phyloP scores from a whole-genome alignment of 495 filamentous ascomycete species.

The Aspergillus asperescens region DNA sequence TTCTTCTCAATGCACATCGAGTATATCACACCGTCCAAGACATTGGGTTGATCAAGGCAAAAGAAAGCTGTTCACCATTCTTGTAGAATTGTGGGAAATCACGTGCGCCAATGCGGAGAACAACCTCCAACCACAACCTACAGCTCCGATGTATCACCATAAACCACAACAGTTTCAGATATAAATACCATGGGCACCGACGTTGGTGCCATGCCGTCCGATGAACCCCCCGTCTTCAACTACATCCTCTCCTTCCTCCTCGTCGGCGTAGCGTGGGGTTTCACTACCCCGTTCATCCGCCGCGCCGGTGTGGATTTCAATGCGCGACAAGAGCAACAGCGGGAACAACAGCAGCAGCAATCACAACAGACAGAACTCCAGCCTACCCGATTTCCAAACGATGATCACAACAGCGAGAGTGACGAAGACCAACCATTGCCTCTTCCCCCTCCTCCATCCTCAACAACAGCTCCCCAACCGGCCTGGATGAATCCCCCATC shows the following conservation, averaged over 20 bases:
- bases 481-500: constrained; percentile 21
- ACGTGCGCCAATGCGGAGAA: neutral
- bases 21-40: no score
- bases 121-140: no score
- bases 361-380: constrained; percentile 10
- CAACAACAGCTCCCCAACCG: constrained; percentile 13
- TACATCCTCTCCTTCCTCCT: constrained; percentile 85
- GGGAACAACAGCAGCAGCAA: constrained; percentile 19
- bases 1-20: no score
- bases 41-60: no score
- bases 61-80: no score
- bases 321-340: constrained; percentile 45
- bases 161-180: neutral
- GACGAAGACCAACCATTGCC: constrained; percentile 22
- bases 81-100: no score
- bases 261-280: constrained; percentile 83
- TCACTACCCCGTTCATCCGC: constrained; percentile 55
- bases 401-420: constrained; percentile 2
- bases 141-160: neutral
- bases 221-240: constrained; percentile 60
- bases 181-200: neutral
- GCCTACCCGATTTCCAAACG: constrained; percentile 9
- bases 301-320: constrained; percentile 56
- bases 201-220: neutral
- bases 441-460: neutral